phyloP scores from a whole-genome alignment of 179 eudicot species.

The Heliamphora ciliata region DNA sequence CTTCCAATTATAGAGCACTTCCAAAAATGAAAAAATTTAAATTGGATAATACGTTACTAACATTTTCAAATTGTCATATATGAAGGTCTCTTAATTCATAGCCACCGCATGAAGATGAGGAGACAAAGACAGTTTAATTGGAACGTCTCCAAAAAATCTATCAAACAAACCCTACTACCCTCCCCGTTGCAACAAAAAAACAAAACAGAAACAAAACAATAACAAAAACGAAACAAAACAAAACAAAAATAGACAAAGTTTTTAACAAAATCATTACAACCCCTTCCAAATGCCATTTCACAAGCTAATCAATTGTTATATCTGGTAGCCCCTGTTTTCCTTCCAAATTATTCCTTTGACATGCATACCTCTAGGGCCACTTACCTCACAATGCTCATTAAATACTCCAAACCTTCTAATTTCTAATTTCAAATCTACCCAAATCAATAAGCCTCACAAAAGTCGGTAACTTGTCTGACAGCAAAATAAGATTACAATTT shows the following conservation, averaged over 20 bases:
- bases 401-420: neutral
- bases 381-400: constrained; percentile 6
- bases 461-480: neutral
- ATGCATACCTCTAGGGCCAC: neutral
- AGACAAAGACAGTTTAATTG: neutral
- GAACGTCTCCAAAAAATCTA: neutral
- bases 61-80: neutral
- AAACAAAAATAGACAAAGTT: too few relatives aligned
- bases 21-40: neutral
- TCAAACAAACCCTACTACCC: neutral
- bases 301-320: neutral
- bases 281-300: neutral
- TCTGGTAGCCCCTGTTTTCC: neutral
- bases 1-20: neutral
- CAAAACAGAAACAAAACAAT: too few relatives aligned
- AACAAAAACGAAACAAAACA: too few relatives aligned
- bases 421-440: constrained; percentile 6
- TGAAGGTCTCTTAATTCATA: neutral
- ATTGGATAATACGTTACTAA: neutral
- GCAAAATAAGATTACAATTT: neutral
- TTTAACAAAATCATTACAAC: neutral
- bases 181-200: neutral
- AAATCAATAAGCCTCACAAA: neutral
- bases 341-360: neutral
- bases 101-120: neutral